Evolutionary conservation across 129 eudicot species (phyloP).

Genomic region (Lactuca sativa): DNA sequence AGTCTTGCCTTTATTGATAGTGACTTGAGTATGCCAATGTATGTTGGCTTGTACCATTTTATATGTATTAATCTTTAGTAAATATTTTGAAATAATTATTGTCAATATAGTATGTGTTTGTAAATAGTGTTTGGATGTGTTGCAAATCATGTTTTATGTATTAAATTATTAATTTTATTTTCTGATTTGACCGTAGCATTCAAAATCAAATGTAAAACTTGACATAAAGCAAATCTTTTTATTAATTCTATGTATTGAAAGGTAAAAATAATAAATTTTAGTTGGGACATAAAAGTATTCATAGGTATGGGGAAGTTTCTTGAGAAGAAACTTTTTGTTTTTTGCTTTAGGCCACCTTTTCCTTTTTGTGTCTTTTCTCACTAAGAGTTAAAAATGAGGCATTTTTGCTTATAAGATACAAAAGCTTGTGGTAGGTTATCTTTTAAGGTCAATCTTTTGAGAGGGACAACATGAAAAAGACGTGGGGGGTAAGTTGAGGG

Average conservation of each 20-base stretch:
- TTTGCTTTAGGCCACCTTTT: constrained; percentile 19
- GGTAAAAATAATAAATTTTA: too few relatives aligned
- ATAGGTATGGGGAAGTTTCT: constrained; percentile 13
- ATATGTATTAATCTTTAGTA: not conserved
- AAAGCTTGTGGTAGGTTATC: constrained; percentile 17
- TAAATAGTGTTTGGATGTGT: not conserved
- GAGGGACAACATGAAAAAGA: constrained; percentile 19
- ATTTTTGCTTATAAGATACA: constrained; percentile 34
- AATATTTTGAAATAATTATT: not conserved
- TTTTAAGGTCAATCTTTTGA: constrained; percentile 6
- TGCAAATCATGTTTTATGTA: not conserved
- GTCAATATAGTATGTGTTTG: not conserved
- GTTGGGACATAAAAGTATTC: not conserved
- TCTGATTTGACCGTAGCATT: not conserved
- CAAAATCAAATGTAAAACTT: not conserved
- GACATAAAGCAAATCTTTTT: too few relatives aligned
- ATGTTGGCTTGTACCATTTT: constrained; percentile 14
- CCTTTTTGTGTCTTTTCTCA: constrained; percentile 14
- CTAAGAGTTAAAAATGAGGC: constrained; percentile 16
- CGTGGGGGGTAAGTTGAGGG: not conserved
- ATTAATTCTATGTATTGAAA: too few relatives aligned
- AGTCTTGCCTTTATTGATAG: constrained; percentile 26
- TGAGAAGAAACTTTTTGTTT: constrained; percentile 17
- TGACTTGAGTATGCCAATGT: constrained; percentile 30
- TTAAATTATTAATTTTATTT: too few relatives aligned